Base-by-base conservation (phyloP, 768 basidiomycete genomes). In the Xerocomus potaroensis region DNA sequence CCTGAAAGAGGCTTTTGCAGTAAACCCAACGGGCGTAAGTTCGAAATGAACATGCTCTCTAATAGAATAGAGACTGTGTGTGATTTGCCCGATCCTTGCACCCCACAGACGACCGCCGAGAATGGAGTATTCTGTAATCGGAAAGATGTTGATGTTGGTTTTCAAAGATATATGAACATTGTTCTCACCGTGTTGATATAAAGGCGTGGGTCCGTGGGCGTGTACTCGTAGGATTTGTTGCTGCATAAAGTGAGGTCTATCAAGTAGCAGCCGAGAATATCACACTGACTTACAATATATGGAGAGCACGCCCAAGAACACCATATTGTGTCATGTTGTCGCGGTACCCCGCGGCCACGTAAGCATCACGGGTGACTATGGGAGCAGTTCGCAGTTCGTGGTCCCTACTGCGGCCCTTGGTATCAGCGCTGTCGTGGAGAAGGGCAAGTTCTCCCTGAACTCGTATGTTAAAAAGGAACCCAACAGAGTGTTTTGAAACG, bases 61-160 rank as follows among this genome's bases (percentile, higher is more conserved):
- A 88, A 58, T 5, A 88, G 68, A 0, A 82, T 76, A 0, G 84
- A 80, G 2, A 85, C 77, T 0, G 83, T 85, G 41, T 88, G 85
- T 0, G 83, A 86, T 56, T 88, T 87, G 8, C 85, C 85, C 0
- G 84, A 81, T 1, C 86, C 84, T 67, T 87, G 86, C 0, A 86
- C 84, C 0, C 85, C 85, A 43, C 85, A 88, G 3, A 87, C 75
- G n/a, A 87, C 57, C 0, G 84, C 81, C 0, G 86, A 87, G 55
- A 86, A 83, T 0, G 85, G 86, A 0, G 85, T 73, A 57, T 86
- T 87, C 85, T 86, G 48, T 14, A 9, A 33, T 29, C 26, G 9
- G 22, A 42, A 35, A 23, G 23, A 35, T 5, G 30, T 9, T 46
- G 24, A 48, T 27, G 26, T 6, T 6, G 26, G 29, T 29, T 49